phyloP scores from a whole-genome alignment of 2,329 filamentous ascomycete genomes.

The Aspergillus cejpii region DNA sequence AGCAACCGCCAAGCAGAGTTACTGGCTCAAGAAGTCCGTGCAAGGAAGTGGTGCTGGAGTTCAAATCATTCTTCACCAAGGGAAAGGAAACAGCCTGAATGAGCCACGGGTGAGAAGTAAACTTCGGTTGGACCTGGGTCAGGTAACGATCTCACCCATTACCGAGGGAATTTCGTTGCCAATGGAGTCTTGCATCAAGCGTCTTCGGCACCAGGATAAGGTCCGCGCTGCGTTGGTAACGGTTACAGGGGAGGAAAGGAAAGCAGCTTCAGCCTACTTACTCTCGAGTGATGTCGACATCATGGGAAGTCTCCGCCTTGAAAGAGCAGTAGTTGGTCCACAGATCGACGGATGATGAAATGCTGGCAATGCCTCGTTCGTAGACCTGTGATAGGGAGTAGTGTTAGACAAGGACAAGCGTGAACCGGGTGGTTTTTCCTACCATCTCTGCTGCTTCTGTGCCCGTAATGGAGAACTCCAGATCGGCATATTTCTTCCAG shows the following conservation, averaged over 20 bases:
- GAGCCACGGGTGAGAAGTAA: constrained; percentile 48
- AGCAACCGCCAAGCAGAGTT: constrained; percentile 28
- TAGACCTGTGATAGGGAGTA: constrained; percentile 59
- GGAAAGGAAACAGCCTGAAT: constrained; percentile 46
- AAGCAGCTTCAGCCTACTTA: constrained; percentile 72
- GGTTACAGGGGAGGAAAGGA: constrained; percentile 59
- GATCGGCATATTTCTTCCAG: constrained; percentile 99
- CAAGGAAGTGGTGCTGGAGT: constrained; percentile 24
- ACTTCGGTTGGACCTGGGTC: constrained; percentile 38
- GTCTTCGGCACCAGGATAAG: constrained; percentile 33
- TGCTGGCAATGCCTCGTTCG: constrained; percentile 87
- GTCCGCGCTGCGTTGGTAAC: constrained; percentile 37
- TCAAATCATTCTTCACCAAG: constrained; percentile 27
- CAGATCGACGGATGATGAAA: constrained; percentile 87
- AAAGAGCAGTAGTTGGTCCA: constrained; percentile 98
- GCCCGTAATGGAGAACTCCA: constrained; percentile 93
- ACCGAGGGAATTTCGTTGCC: constrained; percentile 40
- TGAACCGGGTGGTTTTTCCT: constrained; percentile 24
- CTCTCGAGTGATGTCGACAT: constrained; percentile 94
- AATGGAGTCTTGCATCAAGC: constrained; percentile 29
- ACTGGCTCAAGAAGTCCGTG: constrained; percentile 25
- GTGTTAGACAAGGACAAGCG: constrained; percentile 2
- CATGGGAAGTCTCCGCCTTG: constrained; percentile 96
- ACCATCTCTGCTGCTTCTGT: constrained; percentile 98
- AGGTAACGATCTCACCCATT: constrained; percentile 63